Conservation (phyloP, 2,329 filamentous ascomycete genomes). For the Clonostachys rosea region DNA sequence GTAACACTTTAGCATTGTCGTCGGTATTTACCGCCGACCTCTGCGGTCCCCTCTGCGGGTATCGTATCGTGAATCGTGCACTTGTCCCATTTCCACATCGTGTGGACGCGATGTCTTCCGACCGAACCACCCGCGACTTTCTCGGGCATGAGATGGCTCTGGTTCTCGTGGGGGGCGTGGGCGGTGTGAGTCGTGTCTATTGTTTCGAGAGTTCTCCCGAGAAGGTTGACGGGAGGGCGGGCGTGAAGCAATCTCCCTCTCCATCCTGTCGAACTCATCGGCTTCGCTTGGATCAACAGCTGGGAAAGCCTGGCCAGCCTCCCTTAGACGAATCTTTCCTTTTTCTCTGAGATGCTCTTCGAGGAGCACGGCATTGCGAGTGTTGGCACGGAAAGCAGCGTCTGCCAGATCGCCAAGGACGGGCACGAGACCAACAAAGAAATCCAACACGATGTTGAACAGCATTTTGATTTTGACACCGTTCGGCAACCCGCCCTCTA, state of each 20-base stretch:
- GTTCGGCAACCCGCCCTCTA: conserved; percentile 71
- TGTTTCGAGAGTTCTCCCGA: conserved; percentile 9
- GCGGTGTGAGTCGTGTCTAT: conserved; percentile 4
- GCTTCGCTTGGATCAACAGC: conserved; percentile 47
- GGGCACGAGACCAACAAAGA: conserved; percentile 68
- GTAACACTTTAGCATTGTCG: too few relatives aligned
- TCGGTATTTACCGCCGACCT: too few relatives aligned
- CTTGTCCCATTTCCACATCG: conserved; percentile 21
- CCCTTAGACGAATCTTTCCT: conserved; percentile 52
- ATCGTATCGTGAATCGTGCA: conserved; percentile 6
- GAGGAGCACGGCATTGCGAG: conserved; percentile 66
- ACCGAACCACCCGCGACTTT: conserved; percentile 18
- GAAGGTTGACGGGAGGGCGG: conserved; percentile 16
- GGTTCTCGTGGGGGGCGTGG: conserved; percentile 9
- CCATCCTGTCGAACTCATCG: conserved; percentile 40
- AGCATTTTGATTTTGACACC: conserved; percentile 67
- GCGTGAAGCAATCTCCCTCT: conserved; percentile 9
- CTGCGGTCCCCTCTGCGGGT: conserved; percentile 2
- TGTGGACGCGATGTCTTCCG: conserved; percentile 16
- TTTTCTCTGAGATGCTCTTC: conserved; percentile 65
- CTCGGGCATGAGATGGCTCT: conserved; percentile 16
- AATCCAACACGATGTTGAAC: conserved; percentile 72
- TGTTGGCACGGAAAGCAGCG: conserved; percentile 70
- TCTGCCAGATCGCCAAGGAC: conserved; percentile 74
- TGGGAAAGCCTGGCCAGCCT: conserved; percentile 39